Base-by-base conservation (phyloP, 1,139 yeast genomes). In the Yamadazyma epiphylla region DNA sequence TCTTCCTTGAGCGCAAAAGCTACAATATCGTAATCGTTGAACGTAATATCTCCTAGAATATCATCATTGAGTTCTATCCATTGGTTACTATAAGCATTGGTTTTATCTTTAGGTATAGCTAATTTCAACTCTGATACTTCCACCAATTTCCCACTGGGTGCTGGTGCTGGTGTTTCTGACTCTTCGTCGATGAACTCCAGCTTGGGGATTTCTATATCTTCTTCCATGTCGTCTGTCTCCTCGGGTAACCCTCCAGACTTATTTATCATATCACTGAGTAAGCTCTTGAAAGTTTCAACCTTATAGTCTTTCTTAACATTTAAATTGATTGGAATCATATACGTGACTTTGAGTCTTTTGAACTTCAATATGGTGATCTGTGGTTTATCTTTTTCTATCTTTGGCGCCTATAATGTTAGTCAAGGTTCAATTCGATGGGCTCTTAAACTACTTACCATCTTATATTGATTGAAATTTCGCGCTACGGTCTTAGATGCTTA, bases 191-290 rank as follows among this genome's bases (percentile, higher is more conserved):
- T 37, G 14, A 36, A 50, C 26, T 52, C 61, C 9, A 60, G 51
- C 33, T 52, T 53, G 13, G 60, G 62, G 1, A 54, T 42, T 5
- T 43, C 50, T 9, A 58, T 55, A 31, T 46, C 53, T 4, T 43
- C 52, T 5, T 37, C 48, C n/a, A 38, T 46, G 17, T 39, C 38
- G n/a, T 46, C 49, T 17, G 10, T 10, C 19, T 40, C 48, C 28
- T 41, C 31, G 15, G 40, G 32, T 19, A 73, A 38, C 0, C 82
- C 82, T 3, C 81, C 80, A 1, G 77, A 58, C 10, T 51, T 43
- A 35, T 66, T 63, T 24, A 77, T 64, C 17, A 69, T 63, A 2
- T 47, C 43, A 3, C 53, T 49, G 20, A 77, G 52, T 15, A 49
- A 41, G 3, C 37, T 35, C 32, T 60, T 60, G 26, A 77, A 43